Conservation (phyloP, 345 rosid species). For the Viola odorata region DNA sequence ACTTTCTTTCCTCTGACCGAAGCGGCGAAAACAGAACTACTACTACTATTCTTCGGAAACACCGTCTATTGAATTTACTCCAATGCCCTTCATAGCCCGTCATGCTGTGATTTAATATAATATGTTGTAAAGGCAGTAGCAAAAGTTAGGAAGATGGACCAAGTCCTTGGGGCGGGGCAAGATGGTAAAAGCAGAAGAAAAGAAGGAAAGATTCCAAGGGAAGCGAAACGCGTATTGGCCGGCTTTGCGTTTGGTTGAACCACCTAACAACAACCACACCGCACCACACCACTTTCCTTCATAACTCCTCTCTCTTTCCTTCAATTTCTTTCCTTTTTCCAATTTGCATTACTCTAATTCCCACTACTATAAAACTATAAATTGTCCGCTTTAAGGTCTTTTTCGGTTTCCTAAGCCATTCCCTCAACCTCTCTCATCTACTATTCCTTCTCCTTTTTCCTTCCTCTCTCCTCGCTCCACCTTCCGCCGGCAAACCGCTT, state of each 20-base stretch:
- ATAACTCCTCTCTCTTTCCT: constrained; percentile 30
- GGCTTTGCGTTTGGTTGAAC: constrained; percentile 93
- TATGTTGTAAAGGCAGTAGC: too few species aligned
- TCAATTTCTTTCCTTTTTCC: constrained; percentile 6
- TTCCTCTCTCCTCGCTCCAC: constrained; percentile 25
- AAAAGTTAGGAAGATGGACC: too few species aligned
- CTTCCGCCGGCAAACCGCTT: constrained; percentile 43
- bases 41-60: constrained; percentile 13
- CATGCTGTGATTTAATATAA: too few species aligned
- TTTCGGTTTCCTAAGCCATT: constrained; percentile 63
- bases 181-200: too few species aligned
- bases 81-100: too few species aligned
- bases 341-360: constrained; percentile 13
- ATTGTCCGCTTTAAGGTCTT: constrained; percentile 37
- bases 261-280: constrained; percentile 82
- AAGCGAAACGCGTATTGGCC: constrained; percentile 66
- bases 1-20: constrained; percentile 32
- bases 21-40: constrained; percentile 12
- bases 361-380: constrained; percentile 57
- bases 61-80: constrained; percentile 13
- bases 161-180: too few species aligned
- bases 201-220: constrained; percentile 14
- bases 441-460: constrained; percentile 30
- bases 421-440: constrained; percentile 14
- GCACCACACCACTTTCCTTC: constrained; percentile 40